Base-by-base conservation (phyloP, 2,329 filamentous ascomycete genomes). In the Coniochaeta prunicola region DNA sequence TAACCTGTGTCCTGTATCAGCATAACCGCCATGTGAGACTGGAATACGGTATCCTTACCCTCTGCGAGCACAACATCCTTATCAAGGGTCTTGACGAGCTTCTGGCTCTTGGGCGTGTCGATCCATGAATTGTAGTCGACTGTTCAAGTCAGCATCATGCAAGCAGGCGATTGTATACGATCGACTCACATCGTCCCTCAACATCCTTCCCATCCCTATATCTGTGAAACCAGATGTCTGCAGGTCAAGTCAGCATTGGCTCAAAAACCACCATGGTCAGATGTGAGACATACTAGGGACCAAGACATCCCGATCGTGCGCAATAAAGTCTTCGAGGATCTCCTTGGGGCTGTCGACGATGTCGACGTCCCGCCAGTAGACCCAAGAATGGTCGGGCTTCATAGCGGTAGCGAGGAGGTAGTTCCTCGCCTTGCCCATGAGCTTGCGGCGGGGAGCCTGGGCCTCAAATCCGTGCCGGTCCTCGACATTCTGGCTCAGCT, bases 121-220 rank as follows among this genome's bases (percentile, higher is more conserved):
- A 96, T 84, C 94, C 94, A 99, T 1, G 94, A 97, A 76, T 99
- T 99, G 79, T 99, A 99, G 73, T 99, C 94, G 70, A 97, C 91
- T 94, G 61, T 36, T 34, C 24, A 38, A 42, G 59, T 72, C 64
- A 70, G 65, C n/a, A 33, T 57, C 54, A 55, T 45, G 19, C 48
- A 33, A 30, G 26, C 10, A n/a, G 13, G 24, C 15, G 19, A 15
- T 10, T 10, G 17, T 12, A 17, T 15, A 1, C 7, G 28, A 31
- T 5, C 31, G 57, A 80, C 88, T 77, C 79, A 94, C 91, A 99
- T 82, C 91, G 87, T 63, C 94, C 94, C 77, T 99, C 94, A 65
- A 97, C 93, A 70, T 99, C 93, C 57, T 81, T 80, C 28, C 86
- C 84, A 65, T 93, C 84, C 64, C 86, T 78, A 67, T 96, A 96